A percentile compares a stretch with the other conserved stretches of the same genome.
Evolutionary conservation across 331 rosid species (phyloP).

Genomic region (Pyrus hybrid): DNA sequence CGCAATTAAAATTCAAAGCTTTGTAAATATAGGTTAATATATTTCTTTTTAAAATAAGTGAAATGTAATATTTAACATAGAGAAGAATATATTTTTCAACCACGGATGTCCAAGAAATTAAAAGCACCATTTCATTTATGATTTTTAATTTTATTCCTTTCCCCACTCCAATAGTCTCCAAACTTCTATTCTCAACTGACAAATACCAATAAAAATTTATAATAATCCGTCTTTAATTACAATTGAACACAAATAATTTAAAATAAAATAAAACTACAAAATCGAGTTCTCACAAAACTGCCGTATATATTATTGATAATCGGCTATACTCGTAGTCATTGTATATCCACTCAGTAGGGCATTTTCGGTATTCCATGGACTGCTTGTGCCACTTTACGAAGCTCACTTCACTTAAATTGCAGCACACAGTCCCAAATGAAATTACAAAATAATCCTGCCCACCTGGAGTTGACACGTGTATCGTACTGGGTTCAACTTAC

Average conservation of each 20-base stretch:
- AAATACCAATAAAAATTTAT: background rate
- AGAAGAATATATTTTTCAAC: background rate
- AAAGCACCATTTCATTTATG: background rate
- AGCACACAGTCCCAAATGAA: background rate
- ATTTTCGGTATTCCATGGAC: background rate
- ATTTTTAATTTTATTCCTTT: background rate
- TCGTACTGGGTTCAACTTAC: constrained; percentile 7
- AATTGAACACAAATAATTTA: constrained; percentile 3
- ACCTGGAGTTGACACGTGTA: background rate
- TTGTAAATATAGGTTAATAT: too few species aligned
- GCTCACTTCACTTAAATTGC: background rate
- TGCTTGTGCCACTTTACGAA: background rate
- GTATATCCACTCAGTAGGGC: background rate
- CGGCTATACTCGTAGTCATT: background rate
- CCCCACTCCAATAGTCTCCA: background rate
- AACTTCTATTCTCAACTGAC: background rate
- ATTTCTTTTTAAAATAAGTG: too few species aligned
- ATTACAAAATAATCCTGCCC: constrained; percentile 23
- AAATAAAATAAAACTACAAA: background rate
- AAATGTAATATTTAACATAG: background rate
- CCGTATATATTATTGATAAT: constrained; percentile 4
- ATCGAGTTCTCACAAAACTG: constrained; percentile 18
- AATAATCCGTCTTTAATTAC: background rate
- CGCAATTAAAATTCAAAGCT: too few species aligned
- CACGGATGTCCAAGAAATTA: background rate